phyloP scores from a whole-genome alignment of 2,329 filamentous ascomycete species.

The Rachicladosporium sp. region DNA sequence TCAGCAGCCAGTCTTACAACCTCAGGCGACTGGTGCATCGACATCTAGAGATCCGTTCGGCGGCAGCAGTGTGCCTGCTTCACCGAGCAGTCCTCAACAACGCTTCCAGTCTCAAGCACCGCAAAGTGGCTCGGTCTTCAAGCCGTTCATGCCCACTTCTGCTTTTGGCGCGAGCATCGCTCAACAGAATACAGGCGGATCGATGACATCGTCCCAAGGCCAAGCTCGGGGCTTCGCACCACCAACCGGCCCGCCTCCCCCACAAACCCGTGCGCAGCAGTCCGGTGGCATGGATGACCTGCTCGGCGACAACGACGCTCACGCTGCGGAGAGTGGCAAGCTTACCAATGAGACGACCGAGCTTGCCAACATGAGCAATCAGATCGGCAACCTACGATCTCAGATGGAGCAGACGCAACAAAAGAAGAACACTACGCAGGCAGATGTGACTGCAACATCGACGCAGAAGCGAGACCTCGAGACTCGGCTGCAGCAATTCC shows the following conservation, averaged over 20 bases:
- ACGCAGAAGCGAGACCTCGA: slow-evolving; percentile 92
- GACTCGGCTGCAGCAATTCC: slow-evolving; percentile 71
- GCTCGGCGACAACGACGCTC: slow-evolving; percentile 66
- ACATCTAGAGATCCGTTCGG: slow-evolving; percentile 49
- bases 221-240: slow-evolving; percentile 13
- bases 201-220: slow-evolving; percentile 21
- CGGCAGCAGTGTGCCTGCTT: slow-evolving; percentile 33
- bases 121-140: slow-evolving; percentile 47
- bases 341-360: slow-evolving; percentile 82
- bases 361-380: slow-evolving; percentile 89
- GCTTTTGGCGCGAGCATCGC: slow-evolving; percentile 78
- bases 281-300: slow-evolving; percentile 60
- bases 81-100: slow-evolving; percentile 39
- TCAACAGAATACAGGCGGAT: slow-evolving; percentile 61
- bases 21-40: slow-evolving; percentile 66
- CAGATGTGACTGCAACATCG: slow-evolving; percentile 67
- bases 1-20: slow-evolving; percentile 42
- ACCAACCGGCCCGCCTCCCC: slow-evolving; percentile 18
- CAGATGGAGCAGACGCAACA: slow-evolving; percentile 89
- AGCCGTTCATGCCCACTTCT: slow-evolving; percentile 84
- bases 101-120: slow-evolving; percentile 16
- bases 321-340: slow-evolving; percentile 71
- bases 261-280: slow-evolving; percentile 21
- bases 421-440: slow-evolving; percentile 67
- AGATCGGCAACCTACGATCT: slow-evolving; percentile 78